Evolutionary conservation across 768 basidiomycete genomes (phyloP), one percentile per base, ranked within the genome.

Genomic region (Scleroderma citrinum): DNA sequence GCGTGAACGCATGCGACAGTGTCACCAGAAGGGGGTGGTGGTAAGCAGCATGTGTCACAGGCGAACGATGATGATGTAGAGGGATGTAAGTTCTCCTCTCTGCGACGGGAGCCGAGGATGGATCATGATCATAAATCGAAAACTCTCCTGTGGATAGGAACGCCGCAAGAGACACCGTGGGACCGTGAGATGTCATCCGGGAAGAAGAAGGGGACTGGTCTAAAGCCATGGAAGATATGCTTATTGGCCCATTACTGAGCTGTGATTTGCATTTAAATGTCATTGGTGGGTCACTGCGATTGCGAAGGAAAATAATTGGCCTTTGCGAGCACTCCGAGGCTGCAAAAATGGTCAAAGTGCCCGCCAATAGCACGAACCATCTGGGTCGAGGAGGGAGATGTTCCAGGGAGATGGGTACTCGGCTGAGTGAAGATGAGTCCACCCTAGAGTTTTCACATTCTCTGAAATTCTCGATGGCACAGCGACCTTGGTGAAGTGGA

Each of bases 21-120:
- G 85, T 81, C 43, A 87, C 75, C 44, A 92, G 81, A 5, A 92
- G 67, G 1, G 87, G 89, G 51, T 90, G 85, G 56, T 89, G 80
- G 59, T 87, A 92, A 7, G 76, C 86, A 13, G 83, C 85, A 40
- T 82, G 82, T 41, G 77, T 72, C 50, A 85, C 75, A 16, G 73
- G 73, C 12, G 73, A 62, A 39, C 79, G 70, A 39, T 70, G 63
- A 32, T 67, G 68, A 23, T 59, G 51, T 7, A 62, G 51, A 16
- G 82, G 82, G 34, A 73, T 61, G 59, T 84, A 81, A 13, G 74
- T 67, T 39, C 76, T 62, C 44, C 71, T 73, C 2, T 63, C 58
- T 26, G 71, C n/a, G 76, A 72, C 20, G 62, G 54, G 8, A 72
- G 68, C 16, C 13, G 69, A 61, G 11, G 69, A 59, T 45, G 76